Evolutionary conservation across 2,329 filamentous ascomycete genomes (phyloP).

Genomic region (Cryphonectria nitschkei): DNA sequence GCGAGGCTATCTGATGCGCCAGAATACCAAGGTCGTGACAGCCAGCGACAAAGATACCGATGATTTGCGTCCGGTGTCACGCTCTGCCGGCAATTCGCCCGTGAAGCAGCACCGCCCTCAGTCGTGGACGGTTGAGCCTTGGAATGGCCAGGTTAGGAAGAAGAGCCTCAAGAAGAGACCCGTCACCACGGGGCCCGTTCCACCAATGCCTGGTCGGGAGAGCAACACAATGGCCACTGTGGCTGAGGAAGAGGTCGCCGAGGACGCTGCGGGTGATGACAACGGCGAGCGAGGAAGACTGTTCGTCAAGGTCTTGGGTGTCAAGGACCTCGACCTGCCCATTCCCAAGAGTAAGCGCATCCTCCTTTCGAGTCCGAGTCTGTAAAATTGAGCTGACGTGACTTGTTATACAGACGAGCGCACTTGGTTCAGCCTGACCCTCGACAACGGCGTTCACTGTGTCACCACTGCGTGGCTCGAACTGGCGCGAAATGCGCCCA

Average conservation of each 20-base stretch:
- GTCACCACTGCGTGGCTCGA: conserved; percentile 97
- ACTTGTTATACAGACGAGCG: conserved; percentile 70
- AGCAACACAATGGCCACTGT: conserved; percentile 75
- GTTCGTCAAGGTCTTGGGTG: conserved; percentile 98
- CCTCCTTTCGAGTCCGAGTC: not conserved
- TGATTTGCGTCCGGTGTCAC: conserved; percentile 53
- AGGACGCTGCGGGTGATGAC: conserved; percentile 68
- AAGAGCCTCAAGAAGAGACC: conserved; percentile 65
- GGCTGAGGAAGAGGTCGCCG: conserved; percentile 67
- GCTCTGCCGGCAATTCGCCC: conserved; percentile 70
- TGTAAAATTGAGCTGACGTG: conserved; percentile 27
- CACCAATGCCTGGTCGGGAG: conserved; percentile 84
- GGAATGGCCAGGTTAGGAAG: conserved; percentile 81
- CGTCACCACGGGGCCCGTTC: conserved; percentile 64
- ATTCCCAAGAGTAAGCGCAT: conserved; percentile 79
- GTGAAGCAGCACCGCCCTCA: conserved; percentile 79
- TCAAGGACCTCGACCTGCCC: conserved; percentile 92
- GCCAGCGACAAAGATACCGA: conserved; percentile 78
- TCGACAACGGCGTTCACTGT: conserved; percentile 98
- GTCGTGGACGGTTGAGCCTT: conserved; percentile 96
- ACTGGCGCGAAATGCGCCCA: conserved; percentile 86
- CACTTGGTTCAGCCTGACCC: conserved; percentile 90
- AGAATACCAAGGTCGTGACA: conserved; percentile 95
- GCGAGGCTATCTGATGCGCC: conserved; percentile 98
- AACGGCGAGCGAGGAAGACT: conserved; percentile 85